These are phyloP conservation scores for Russula lepida DNA, from an alignment of 768 basidiomycete species.

Conservation along the genomic window DNA sequence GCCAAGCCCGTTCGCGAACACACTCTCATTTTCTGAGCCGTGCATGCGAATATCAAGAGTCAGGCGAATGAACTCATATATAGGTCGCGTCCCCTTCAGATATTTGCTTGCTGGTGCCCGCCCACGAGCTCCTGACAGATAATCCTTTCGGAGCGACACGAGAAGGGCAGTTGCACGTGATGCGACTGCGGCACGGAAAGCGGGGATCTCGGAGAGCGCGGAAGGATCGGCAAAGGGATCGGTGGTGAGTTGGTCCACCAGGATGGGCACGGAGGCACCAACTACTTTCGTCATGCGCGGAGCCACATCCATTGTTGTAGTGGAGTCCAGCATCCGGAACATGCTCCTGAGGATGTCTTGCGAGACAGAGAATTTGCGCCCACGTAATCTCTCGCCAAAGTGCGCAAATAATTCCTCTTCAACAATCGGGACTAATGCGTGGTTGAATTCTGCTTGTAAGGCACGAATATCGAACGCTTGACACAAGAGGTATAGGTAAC, in stretches of 20 bases:
- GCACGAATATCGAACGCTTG: constrained; percentile 85
- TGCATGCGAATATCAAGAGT: constrained; percentile 74
- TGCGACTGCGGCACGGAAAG: constrained; percentile 49
- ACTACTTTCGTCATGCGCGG: constrained; percentile 68
- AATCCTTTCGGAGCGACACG: constrained; percentile 43
- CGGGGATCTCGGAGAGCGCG: constrained; percentile 33
- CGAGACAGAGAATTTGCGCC: constrained; percentile 30
- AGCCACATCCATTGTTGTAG: constrained; percentile 61
- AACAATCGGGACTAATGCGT: constrained; percentile 40
- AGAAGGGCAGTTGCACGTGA: constrained; percentile 39
- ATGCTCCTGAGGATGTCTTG: constrained; percentile 37
- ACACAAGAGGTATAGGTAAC: constrained; percentile 70
- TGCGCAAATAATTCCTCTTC: constrained; percentile 40
- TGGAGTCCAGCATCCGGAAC: constrained; percentile 48
- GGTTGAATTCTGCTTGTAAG: constrained; percentile 56
- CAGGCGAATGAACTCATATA: constrained; percentile 72
- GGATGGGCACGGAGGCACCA: constrained; percentile 46
- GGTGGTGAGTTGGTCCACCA: constrained; percentile 51
- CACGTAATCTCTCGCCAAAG: constrained; percentile 36
- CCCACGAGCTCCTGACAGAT: constrained; percentile 51
- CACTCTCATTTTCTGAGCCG: constrained; percentile 60
- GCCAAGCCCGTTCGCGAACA: constrained; percentile 54
- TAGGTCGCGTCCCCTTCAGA: constrained; percentile 57
- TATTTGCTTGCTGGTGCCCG: constrained; percentile 56
- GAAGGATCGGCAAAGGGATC: constrained; percentile 13